These are phyloP conservation scores for Rhizopus delemar DNA, from an alignment of 371 early-diverging fungal genomes.

Conservation along the genomic window DNA sequence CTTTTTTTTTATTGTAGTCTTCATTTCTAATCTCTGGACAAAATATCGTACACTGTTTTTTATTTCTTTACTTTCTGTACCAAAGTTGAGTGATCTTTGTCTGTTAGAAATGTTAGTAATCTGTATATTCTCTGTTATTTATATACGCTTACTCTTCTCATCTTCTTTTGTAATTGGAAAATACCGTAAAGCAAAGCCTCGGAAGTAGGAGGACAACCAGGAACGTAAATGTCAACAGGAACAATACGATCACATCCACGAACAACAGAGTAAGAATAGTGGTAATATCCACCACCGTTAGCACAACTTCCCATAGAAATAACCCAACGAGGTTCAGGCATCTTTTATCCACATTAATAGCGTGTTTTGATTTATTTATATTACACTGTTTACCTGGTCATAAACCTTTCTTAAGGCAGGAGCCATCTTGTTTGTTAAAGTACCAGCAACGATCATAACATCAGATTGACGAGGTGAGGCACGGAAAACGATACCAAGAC, in stretches of 20 bases:
- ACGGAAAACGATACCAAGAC: conserved; percentile 96
- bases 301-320: conserved; percentile 98
- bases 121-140: background rate
- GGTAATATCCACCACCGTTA: conserved; percentile 98
- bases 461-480: conserved; percentile 98
- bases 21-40: background rate
- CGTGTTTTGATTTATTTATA: background rate
- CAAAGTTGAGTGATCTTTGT: conserved; percentile 59
- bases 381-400: conserved; percentile 67
- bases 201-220: conserved; percentile 98
- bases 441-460: conserved; percentile 98
- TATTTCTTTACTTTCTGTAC: conserved; percentile 54
- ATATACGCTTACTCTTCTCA: conserved; percentile 65
- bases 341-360: conserved; percentile 42
- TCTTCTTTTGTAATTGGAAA: conserved; percentile 97
- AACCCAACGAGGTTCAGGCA: conserved; percentile 98
- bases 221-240: conserved; percentile 96
- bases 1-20: conserved; percentile 5
- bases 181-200: conserved; percentile 96
- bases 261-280: conserved; percentile 96
- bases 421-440: conserved; percentile 98
- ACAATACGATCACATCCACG: conserved; percentile 96
- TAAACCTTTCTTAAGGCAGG: conserved; percentile 96
- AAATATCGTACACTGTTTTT: conserved; percentile 2
- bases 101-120: conserved; percentile 18